These are phyloP conservation scores for Aureobasidium sp. DNA, from an alignment of 2,329 filamentous ascomycete genomes.

Conservation along the genomic window DNA sequence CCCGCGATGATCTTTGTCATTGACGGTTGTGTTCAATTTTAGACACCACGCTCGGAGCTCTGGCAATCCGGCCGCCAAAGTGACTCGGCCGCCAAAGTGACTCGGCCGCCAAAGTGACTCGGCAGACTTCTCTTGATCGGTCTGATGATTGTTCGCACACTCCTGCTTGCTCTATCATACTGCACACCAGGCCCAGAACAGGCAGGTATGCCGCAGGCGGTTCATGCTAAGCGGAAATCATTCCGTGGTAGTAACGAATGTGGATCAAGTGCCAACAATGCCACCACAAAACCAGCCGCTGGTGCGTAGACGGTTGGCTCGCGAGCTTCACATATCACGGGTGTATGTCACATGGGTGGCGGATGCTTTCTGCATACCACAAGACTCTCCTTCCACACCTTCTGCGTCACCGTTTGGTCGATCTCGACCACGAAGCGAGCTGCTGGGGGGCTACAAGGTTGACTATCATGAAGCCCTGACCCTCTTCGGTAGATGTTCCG, in stretches of 20 bases:
- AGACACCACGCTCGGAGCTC: not conserved
- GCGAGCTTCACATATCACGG: not conserved
- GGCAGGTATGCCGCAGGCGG: not conserved
- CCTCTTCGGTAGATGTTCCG: not conserved
- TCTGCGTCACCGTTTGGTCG: not conserved
- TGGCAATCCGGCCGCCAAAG: not conserved
- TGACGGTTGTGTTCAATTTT: not conserved
- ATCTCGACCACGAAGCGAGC: not conserved
- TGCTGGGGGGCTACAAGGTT: not conserved
- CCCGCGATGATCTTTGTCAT: slow-evolving; percentile 3
- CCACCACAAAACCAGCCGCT: slow-evolving; percentile 4
- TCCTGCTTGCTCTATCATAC: not conserved
- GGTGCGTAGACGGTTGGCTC: not conserved
- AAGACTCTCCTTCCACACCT: not conserved
- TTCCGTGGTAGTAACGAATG: not conserved
- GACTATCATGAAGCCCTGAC: not conserved
- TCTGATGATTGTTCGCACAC: not conserved
- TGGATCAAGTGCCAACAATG: not conserved
- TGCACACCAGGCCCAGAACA: not conserved
- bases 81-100: not conserved
- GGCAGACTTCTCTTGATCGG: not conserved
- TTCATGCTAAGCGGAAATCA: not conserved
- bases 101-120: not conserved
- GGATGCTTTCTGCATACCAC: not conserved
- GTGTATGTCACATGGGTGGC: not conserved